Evolutionary conservation across 1,284 basidiomycete genomes (phyloP).

Genomic region (Trichosporon sp.): DNA sequence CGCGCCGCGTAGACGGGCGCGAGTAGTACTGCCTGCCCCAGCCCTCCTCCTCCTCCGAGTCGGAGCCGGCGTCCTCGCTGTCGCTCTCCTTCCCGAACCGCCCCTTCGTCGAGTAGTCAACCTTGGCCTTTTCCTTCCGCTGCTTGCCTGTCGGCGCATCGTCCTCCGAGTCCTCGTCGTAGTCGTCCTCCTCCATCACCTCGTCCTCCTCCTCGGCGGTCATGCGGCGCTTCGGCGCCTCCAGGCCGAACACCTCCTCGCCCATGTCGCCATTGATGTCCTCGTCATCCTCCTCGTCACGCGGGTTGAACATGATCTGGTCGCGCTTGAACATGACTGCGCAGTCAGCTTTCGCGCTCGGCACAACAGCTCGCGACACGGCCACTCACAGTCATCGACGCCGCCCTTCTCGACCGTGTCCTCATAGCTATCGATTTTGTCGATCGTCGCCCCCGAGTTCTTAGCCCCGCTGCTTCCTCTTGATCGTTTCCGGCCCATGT

Average conservation of each 20-base stretch:
- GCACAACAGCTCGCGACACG: slow-evolving; percentile 25
- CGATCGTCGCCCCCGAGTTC: slow-evolving; percentile 30
- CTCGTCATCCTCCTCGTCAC: slow-evolving; percentile 53
- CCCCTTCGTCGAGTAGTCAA: slow-evolving; percentile 40
- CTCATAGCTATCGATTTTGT: slow-evolving; percentile 46
- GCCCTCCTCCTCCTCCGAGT: slow-evolving; percentile 55
- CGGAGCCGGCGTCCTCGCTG: slow-evolving; percentile 56
- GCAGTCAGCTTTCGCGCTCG: neutral
- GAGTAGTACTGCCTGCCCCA: slow-evolving; percentile 85
- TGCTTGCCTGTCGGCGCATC: slow-evolving; percentile 15
- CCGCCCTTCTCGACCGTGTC: slow-evolving; percentile 50
- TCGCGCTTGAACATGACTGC: slow-evolving; percentile 58
- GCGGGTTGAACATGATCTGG: slow-evolving; percentile 68
- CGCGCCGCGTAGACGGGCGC: slow-evolving; percentile 42
- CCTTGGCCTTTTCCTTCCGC: slow-evolving; percentile 42
- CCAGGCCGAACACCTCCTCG: slow-evolving; percentile 67
- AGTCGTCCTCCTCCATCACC: slow-evolving; percentile 36
- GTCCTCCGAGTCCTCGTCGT: slow-evolving; percentile 49
- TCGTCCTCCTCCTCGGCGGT: slow-evolving; percentile 48
- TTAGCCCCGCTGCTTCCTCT: slow-evolving; percentile 39
- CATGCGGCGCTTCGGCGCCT: slow-evolving; percentile 35
- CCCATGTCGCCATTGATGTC: slow-evolving; percentile 40
- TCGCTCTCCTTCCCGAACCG: slow-evolving; percentile 50
- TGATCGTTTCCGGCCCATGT: slow-evolving; percentile 37
- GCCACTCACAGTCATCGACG: slow-evolving; percentile 48